Base-by-base conservation (phyloP, 2,329 filamentous ascomycete species). In the Verticillium isaacii region DNA sequence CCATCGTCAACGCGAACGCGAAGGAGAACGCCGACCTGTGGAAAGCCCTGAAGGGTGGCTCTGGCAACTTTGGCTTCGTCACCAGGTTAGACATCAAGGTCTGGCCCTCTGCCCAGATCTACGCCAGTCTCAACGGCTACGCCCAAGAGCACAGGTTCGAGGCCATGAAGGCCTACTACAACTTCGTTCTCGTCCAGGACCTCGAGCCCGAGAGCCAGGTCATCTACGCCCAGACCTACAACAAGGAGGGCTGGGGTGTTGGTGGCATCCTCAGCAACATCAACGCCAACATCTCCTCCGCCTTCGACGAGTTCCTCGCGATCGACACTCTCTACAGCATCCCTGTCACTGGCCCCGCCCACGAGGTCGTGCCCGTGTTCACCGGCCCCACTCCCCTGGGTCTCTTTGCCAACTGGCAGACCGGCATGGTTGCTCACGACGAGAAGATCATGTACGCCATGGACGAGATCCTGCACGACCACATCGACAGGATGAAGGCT, bases 21-120 rank as follows among this genome's bases (percentile, higher is more conserved):
- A 56, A 69, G 0, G 61, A 72, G 8, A 73, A 82, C 59, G 12
- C 67, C 0, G 78, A 81, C 45, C 72, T 83, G 1, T 82, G 72
- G 68, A 75, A 74, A 60, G 80, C 79, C 0, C 70, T 82, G 1
- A 77, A 79, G 60, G 81, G 80, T 7, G 80, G 81, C n/a, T 74
- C 74, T 4, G 76, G 73, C 54, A 83, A 82, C 67, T 75, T 80
- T 55, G 79, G 78, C n/a, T 71, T 77, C 59, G 69, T 74, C 19
- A 73, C 77, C 15, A 64, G 67, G 12, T 59, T 71, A 7, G 70
- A 73, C 54, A 61, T 50, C 57, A 41, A 58, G 57, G 57, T 58
- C 57, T 58, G 57, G 50, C 29, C 54, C 39, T 29, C 23, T 9
- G 25, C 37, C 5, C n/a, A 63, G 45, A 52, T 62, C 32, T 63